Conservation (phyloP, 1,284 basidiomycete species). For the Malassezia sympodialis region DNA sequence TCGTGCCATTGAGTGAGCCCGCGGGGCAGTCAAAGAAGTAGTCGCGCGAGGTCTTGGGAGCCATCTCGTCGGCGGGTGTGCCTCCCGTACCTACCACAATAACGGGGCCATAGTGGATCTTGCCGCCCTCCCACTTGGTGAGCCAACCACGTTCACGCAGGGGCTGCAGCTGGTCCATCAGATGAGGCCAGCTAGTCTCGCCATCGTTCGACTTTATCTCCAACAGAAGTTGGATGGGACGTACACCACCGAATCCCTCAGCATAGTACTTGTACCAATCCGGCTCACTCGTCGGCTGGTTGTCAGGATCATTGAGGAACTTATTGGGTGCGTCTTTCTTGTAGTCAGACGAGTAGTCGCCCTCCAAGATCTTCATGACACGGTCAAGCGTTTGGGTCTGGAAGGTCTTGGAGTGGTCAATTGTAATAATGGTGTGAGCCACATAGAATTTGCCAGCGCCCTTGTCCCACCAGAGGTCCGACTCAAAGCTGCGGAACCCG, state of each 20-base stretch:
- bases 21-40: slow-evolving; percentile 32
- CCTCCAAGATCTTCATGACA: slow-evolving; percentile 24
- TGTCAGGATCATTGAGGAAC: slow-evolving; percentile 15
- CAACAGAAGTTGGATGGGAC: slow-evolving; percentile 29
- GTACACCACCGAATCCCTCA: slow-evolving; percentile 24
- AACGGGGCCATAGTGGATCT: slow-evolving; percentile 23
- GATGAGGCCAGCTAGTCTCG: slow-evolving; percentile 18
- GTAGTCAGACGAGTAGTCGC: slow-evolving; percentile 18
- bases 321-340: slow-evolving; percentile 19
- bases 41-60: slow-evolving; percentile 15
- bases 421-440: slow-evolving; percentile 27
- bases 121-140: slow-evolving; percentile 19
- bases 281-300: slow-evolving; percentile 3
- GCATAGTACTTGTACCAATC: slow-evolving; percentile 15
- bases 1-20: slow-evolving; percentile 19
- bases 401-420: slow-evolving; percentile 30
- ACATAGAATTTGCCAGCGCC: slow-evolving; percentile 27
- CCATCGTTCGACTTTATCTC: slow-evolving; percentile 35
- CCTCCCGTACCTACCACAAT: slow-evolving; percentile 33
- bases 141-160: slow-evolving; percentile 25
- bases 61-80: slow-evolving; percentile 23
- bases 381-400: slow-evolving; percentile 22
- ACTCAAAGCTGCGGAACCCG: slow-evolving; percentile 26
- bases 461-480: slow-evolving; percentile 35
- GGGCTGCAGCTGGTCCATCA: slow-evolving; percentile 23